Conservation (phyloP, 257 asterid genomes). For the Forsythia suspensa region DNA sequence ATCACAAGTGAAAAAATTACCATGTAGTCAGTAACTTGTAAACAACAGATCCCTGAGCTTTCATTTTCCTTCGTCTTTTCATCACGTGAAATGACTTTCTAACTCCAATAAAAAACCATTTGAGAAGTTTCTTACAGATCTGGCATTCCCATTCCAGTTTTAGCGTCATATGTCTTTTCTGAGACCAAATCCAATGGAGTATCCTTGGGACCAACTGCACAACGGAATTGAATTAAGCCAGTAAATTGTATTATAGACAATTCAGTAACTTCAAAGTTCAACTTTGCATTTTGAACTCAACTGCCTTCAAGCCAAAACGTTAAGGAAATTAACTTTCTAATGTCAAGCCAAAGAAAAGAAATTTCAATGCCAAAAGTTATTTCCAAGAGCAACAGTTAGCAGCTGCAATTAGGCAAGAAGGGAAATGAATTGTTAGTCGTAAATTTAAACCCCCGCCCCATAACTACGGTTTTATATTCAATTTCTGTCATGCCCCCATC, state of each 20-base stretch:
- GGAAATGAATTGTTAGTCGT: background rate
- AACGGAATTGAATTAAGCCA: constrained; percentile 15
- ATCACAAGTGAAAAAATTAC: background rate
- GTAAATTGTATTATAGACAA: background rate
- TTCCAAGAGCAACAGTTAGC: background rate
- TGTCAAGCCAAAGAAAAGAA: background rate
- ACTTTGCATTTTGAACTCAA: constrained; percentile 7
- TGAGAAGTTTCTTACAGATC: constrained; percentile 44
- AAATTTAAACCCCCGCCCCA: background rate
- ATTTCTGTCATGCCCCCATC: background rate
- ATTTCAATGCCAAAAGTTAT: background rate
- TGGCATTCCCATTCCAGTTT: constrained; percentile 91
- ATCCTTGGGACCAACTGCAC: constrained; percentile 90
- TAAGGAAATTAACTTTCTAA: background rate
- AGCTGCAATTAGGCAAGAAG: background rate
- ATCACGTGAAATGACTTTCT: background rate
- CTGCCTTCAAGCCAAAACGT: background rate
- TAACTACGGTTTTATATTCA: background rate
- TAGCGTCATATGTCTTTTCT: constrained; percentile 81
- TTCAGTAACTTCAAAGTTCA: background rate
- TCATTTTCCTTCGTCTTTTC: constrained; percentile 14
- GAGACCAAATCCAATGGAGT: constrained; percentile 72
- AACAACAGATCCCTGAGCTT: constrained; percentile 12
- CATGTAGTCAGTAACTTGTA: background rate
- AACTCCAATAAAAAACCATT: background rate